Conservation (phyloP, 495 filamentous ascomycete genomes). For the Penicillium pancosmium region DNA sequence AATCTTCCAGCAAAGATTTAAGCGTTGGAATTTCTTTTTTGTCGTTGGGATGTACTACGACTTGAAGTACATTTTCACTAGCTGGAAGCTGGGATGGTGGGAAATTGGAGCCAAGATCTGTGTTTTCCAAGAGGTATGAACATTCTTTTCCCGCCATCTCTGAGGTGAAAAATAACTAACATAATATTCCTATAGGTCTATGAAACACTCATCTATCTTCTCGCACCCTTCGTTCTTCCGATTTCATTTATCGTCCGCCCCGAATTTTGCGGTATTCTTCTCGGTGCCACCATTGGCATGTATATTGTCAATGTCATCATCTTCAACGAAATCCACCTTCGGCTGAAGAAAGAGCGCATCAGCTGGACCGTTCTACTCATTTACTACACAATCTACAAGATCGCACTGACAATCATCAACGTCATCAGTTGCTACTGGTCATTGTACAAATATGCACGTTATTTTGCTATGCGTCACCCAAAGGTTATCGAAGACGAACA, state of each 20-base stretch:
- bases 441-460: conserved; percentile 45
- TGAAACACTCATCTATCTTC: conserved; percentile 49
- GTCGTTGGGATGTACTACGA: conserved; percentile 52
- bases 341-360: conserved; percentile 40
- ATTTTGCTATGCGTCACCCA: conserved; percentile 45
- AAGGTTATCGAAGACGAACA: conserved; percentile 48
- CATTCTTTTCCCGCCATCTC: not conserved
- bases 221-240: conserved; percentile 49
- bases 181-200: conserved; percentile 35
- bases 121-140: conserved; percentile 61
- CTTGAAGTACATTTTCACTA: conserved; percentile 46
- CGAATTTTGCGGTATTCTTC: conserved; percentile 36
- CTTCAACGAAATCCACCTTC: conserved; percentile 51
- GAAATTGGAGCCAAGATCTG: conserved; percentile 62
- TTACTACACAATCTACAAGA: conserved; percentile 47
- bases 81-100: conserved; percentile 53
- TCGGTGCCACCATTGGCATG: conserved; percentile 35
- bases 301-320: conserved; percentile 43
- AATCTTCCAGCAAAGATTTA: conserved; percentile 51
- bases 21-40: conserved; percentile 56
- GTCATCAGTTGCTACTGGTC: conserved; percentile 46
- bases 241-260: conserved; percentile 48
- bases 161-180: not conserved
- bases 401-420: conserved; percentile 42
- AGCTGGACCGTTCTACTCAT: conserved; percentile 29